These are phyloP conservation scores for Achaetomium macrosporum DNA, from an alignment of 2,329 filamentous ascomycete genomes.

Conservation along the genomic window DNA sequence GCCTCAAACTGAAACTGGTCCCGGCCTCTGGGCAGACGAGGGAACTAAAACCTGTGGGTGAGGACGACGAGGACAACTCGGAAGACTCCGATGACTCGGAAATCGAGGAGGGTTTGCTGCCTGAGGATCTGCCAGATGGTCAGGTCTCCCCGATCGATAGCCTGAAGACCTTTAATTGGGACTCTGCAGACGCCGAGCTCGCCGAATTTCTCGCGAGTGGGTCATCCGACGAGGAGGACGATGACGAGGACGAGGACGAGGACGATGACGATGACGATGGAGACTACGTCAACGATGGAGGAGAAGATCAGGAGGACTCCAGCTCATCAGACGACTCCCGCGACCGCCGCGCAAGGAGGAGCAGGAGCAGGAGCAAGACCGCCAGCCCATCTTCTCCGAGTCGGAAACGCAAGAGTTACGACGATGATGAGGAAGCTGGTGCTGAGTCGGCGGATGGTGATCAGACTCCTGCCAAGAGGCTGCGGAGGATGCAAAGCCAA, in stretches of 20 bases:
- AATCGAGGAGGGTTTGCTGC: constrained; percentile 41
- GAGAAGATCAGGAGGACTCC: background rate
- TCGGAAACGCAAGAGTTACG: constrained; percentile 17
- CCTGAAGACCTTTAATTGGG: constrained; percentile 56
- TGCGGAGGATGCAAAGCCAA: constrained; percentile 40
- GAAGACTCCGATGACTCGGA: constrained; percentile 31
- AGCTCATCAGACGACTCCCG: background rate
- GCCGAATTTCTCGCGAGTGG: constrained; percentile 63
- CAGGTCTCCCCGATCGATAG: constrained; percentile 49
- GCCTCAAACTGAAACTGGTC: constrained; percentile 40
- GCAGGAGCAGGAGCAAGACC: constrained; percentile 15
- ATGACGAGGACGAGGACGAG: constrained; percentile 25
- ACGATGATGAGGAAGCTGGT: constrained; percentile 8
- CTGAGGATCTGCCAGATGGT: constrained; percentile 42
- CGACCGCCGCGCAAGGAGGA: constrained; percentile 18
- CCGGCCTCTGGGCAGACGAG: constrained; percentile 37
- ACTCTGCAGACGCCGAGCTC: constrained; percentile 63
- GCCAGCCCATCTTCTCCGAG: constrained; percentile 5
- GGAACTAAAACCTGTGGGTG: constrained; percentile 23
- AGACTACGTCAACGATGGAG: constrained; percentile 26
- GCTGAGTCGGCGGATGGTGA: constrained; percentile 29
- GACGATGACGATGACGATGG: constrained; percentile 17
- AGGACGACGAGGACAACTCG: background rate
- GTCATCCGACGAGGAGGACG: constrained; percentile 43
- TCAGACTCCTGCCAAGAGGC: constrained; percentile 45